These are phyloP conservation scores for Lachancea nothofagi DNA, from an alignment of 805 yeast species.

Conservation along the genomic window DNA sequence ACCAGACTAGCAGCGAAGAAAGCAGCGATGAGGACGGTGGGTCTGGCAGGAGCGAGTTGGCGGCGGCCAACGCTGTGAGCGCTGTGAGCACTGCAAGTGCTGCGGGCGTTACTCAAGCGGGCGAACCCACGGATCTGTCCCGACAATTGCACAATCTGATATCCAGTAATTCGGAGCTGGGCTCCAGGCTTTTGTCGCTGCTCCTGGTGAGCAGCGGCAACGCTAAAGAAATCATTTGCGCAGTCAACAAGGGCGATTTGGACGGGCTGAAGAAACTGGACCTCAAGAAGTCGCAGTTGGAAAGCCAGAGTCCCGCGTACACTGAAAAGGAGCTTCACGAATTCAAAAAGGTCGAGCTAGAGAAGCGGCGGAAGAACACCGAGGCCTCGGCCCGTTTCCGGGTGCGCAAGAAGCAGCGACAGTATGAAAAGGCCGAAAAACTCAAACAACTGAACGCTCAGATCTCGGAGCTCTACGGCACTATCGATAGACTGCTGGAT, in stretches of 20 bases:
- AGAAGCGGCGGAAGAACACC: constrained; percentile 81
- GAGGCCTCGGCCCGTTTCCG: constrained; percentile 95
- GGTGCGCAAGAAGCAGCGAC: constrained; percentile 36
- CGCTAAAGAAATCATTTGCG: constrained; percentile 27
- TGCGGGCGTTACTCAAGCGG: neutral
- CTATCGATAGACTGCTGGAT: constrained; percentile 20
- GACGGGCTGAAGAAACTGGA: constrained; percentile 8
- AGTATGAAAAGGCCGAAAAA: constrained; percentile 20
- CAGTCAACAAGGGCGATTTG: constrained; percentile 22
- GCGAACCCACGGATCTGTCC: constrained; percentile 12
- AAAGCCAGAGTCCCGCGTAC: constrained; percentile 3
- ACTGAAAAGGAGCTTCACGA: constrained; percentile 8
- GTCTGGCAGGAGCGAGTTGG: neutral
- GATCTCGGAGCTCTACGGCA: constrained; percentile 20
- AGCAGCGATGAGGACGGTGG: constrained; percentile 4
- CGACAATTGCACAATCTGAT: constrained; percentile 22
- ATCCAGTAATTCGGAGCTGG: constrained; percentile 27
- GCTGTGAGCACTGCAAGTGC: neutral
- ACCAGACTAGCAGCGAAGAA: constrained; percentile 5
- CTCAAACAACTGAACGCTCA: constrained; percentile 18
- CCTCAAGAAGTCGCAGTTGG: constrained; percentile 3
- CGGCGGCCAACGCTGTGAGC: neutral
- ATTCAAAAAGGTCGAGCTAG: constrained; percentile 33
- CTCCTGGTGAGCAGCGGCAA: constrained; percentile 29
- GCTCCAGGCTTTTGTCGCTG: constrained; percentile 27